A percentile compares a stretch with the other conserved stretches of the same genome.
phyloP scores from a whole-genome alignment of 2,329 filamentous ascomycete genomes.

The Trichoderma cornu-damae region DNA sequence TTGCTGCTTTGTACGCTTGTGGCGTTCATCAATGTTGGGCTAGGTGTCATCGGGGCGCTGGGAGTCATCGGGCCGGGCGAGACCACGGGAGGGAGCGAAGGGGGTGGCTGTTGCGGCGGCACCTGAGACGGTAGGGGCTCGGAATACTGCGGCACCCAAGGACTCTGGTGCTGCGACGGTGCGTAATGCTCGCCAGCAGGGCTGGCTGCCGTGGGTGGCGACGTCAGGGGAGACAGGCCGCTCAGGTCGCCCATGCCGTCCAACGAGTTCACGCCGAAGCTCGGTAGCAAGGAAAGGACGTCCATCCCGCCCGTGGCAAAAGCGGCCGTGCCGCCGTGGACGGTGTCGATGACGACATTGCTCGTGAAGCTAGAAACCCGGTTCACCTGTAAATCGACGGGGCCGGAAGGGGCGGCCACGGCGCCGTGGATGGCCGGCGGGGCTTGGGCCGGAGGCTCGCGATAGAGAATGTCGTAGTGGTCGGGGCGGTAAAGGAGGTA shows the following conservation, averaged over 20 bases:
- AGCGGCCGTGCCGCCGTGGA: slow-evolving; percentile 36
- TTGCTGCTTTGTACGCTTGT: slow-evolving; percentile 3
- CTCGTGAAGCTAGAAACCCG: slow-evolving; percentile 45
- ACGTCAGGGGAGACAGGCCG: slow-evolving; percentile 31
- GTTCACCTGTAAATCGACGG: slow-evolving; percentile 48
- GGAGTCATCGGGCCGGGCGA: slow-evolving; percentile 32
- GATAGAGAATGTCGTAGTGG: slow-evolving; percentile 94
- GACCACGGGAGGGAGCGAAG: slow-evolving; percentile 31
- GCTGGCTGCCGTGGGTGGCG: slow-evolving; percentile 27
- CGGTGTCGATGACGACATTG: slow-evolving; percentile 40
- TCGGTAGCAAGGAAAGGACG: slow-evolving; percentile 44
- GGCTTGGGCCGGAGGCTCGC: slow-evolving; percentile 34
- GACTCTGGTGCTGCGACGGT: slow-evolving; percentile 34
- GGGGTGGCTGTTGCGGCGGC: slow-evolving; percentile 26
- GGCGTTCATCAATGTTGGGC: slow-evolving; percentile 10
- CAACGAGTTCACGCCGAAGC: slow-evolving; percentile 29
- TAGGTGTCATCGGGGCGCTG: slow-evolving; percentile 20
- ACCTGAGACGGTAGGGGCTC: slow-evolving; percentile 25
- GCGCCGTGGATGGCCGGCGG: slow-evolving; percentile 18
- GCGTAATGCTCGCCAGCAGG: slow-evolving; percentile 31
- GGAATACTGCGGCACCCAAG: slow-evolving; percentile 35
- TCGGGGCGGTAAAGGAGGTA: slow-evolving; percentile 64
- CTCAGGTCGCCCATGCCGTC: slow-evolving; percentile 20
- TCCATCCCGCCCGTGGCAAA: slow-evolving; percentile 42
- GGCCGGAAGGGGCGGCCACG: slow-evolving; percentile 25